These are phyloP conservation scores for Phytopythium helicoides DNA, from an alignment of 352 stramenopile species.

Conservation along the genomic window DNA sequence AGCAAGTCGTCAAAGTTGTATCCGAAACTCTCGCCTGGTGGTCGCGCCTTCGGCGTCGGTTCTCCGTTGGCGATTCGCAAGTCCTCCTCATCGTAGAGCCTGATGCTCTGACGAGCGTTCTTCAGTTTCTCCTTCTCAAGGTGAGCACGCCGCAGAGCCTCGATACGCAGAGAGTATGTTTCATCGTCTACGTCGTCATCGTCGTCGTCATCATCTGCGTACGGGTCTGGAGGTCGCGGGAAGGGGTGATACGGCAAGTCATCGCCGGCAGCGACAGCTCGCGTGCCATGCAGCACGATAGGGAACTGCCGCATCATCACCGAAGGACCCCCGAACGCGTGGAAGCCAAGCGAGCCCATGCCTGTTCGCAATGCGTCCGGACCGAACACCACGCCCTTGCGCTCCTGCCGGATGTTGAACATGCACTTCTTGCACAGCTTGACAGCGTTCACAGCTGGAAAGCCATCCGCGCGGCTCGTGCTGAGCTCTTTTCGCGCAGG, in stretches of 20 bases:
- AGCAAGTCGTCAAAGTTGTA: constrained; percentile 51
- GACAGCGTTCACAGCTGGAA: constrained; percentile 59
- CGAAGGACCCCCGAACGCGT: constrained; percentile 27
- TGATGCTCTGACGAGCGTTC: constrained; percentile 34
- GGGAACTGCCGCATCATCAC: constrained; percentile 55
- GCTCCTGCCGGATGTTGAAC: constrained; percentile 59
- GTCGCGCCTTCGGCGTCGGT: constrained; percentile 22
- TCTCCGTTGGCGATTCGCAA: constrained; percentile 20
- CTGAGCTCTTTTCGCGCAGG: constrained; percentile 41
- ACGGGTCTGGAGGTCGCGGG: constrained; percentile 9
- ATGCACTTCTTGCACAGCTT: constrained; percentile 83
- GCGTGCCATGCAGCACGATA: constrained; percentile 29
- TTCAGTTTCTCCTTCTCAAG: constrained; percentile 67
- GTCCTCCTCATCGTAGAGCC: constrained; percentile 44
- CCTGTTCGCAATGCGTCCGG: constrained; percentile 5
- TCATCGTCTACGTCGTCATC: constrained; percentile 48
- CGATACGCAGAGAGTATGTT: constrained; percentile 47
- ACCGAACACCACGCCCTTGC: constrained; percentile 48
- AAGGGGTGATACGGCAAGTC: constrained; percentile 8
- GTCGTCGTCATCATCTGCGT: constrained; percentile 32
- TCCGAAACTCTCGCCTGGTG: constrained; percentile 21
- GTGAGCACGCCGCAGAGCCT: constrained; percentile 61
- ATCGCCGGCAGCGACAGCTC: constrained; percentile 21
- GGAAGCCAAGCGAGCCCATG: constrained; percentile 21
- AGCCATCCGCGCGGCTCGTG: constrained; percentile 35